A percentile compares a stretch with the other conserved stretches of the same genome.
Evolutionary conservation across 345 rosid genomes (phyloP).

Genomic region (Conringia planisiliqua): DNA sequence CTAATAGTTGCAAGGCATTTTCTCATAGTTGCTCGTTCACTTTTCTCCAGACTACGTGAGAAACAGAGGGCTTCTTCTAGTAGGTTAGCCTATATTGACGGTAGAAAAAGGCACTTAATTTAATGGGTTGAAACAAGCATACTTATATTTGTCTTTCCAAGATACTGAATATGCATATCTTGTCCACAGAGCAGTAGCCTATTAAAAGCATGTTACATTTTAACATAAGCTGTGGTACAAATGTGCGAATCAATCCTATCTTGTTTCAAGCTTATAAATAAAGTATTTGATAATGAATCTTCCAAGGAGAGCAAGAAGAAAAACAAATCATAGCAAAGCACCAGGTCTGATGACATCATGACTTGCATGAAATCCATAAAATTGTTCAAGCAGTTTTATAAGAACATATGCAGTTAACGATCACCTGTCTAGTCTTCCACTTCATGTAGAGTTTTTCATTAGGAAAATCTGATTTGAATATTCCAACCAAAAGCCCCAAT

Average conservation of each 20-base stretch:
- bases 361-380: neutral
- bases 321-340: neutral
- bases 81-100: conserved; percentile 57
- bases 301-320: conserved; percentile 1
- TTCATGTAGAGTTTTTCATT: conserved; percentile 73
- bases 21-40: conserved; percentile 51
- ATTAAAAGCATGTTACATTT: neutral
- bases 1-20: conserved; percentile 66
- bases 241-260: neutral
- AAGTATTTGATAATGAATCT: neutral
- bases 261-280: neutral
- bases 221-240: neutral
- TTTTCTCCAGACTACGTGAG: conserved; percentile 41
- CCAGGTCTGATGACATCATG: neutral
- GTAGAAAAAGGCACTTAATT: conserved; percentile 3
- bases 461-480: conserved; percentile 74
- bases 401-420: neutral
- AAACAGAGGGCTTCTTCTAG: conserved; percentile 75
- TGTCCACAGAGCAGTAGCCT: neutral
- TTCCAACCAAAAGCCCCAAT: conserved; percentile 76
- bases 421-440: conserved; percentile 93
- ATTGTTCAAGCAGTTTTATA: neutral
- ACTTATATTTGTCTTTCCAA: neutral
- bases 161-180: conserved; percentile 3
- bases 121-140: conserved; percentile 1